Evolutionary conservation across 108 stramenopile species (phyloP), one percentile per base, ranked within the genome.

Genomic region (Thalassiosira profunda): DNA sequence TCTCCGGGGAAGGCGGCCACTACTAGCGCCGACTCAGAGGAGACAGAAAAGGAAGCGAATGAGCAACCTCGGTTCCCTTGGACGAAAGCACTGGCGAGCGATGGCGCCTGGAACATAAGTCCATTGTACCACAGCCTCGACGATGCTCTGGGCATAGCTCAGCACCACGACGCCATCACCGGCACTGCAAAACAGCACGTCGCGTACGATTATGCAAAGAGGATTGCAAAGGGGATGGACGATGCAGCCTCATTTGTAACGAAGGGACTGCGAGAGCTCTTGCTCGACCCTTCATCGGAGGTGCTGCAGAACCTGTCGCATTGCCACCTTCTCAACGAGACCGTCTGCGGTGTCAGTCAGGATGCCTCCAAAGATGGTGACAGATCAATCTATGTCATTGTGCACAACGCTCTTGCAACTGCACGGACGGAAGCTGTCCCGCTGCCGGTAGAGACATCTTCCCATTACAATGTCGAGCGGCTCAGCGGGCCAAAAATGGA

Each of bases 121-220:
- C 80, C 89, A 25, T 46, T 87, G 1, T 81, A 69, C 62, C n/a
- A n/a, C n/a, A 18, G 24, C 7, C 76, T 97, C 4, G 94, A 94
- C 31, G 87, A 89, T 67, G 95, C 96, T 3, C 43, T 87, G 36
- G 95, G 90, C 21, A 82, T 95, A 1, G 82, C 84, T 0, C 94
- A 96, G 72, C 97, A 98, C 72, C 97, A 98, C 63, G 97, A 98
- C 65, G 92, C 76, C 18, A 87, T 98, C 2, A 75, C 93, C 6
- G 97, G 97, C 33, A 80, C 63, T 12, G 21, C 58, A 11, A 58
- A 58, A 5, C 26, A 29, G 20, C 20, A 90, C 60, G 97, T 98
- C 6, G 88, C 96, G 5, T 74, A 93, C 66, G 97, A 98, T 73
- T 98, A 98, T 61, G 86, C 90, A 24, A 89, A 88, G 58, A 62